Evolutionary conservation across 495 filamentous ascomycete species (phyloP), one percentile per base, ranked within the genome.

Genomic region (Xylaria bambusicola): DNA sequence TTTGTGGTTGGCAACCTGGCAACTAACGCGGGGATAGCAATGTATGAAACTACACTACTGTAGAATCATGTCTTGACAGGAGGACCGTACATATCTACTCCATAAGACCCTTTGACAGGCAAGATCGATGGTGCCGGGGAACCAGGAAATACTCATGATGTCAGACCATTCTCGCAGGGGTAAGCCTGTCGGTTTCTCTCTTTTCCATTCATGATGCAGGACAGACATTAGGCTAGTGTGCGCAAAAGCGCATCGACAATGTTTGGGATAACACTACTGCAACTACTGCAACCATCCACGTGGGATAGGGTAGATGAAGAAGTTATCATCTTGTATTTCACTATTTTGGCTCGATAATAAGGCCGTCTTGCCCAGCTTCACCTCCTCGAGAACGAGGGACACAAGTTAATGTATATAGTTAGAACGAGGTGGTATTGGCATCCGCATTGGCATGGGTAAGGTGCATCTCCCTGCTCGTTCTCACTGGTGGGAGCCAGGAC

Each of bases 301-400:
- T 50, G 47, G 47, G 48, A 51, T 51, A 24, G 31, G 29, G 24
- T 51, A 36, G 15, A 33, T 24, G 18, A 49, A 33, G 31, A 33
- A 33, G 31, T 6, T 3, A 29, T 49, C 21, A 17, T 18, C 46
- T 49, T 33, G 26, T 10, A n/a, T n/a, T n/a, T n/a, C n/a, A n/a
- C n/a, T n/a, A n/a, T n/a, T n/a, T n/a, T n/a, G n/a, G n/a, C n/a
- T n/a, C n/a, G n/a, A n/a, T n/a, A n/a, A n/a, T n/a, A n/a, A n/a
- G n/a, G n/a, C n/a, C n/a, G n/a, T n/a, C n/a, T n/a, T n/a, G n/a
- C n/a, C n/a, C n/a, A n/a, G n/a, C n/a, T n/a, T n/a, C n/a, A n/a
- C n/a, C n/a, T n/a, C n/a, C n/a, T n/a, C n/a, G 29, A 33, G 10
- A 33, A 33, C 10, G 10, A 33, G 10, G 10, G 29, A 33, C 5